A percentile compares a stretch with the other conserved stretches of the same genome.
phyloP scores from a whole-genome alignment of 805 yeast genomes.

The Wickerhamiella shivajii region DNA sequence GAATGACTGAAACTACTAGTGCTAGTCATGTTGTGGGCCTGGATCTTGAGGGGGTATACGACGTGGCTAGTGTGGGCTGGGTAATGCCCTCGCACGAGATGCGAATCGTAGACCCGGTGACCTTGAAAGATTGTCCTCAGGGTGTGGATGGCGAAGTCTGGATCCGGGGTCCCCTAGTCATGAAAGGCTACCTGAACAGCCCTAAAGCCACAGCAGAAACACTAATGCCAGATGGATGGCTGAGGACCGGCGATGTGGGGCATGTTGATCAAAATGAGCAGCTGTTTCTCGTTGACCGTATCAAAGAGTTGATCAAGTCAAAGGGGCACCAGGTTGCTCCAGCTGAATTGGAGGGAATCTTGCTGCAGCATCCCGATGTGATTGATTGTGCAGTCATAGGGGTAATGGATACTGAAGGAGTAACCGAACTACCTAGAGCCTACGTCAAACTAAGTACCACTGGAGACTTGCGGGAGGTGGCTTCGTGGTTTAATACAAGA shows the following conservation, averaged over 20 bases:
- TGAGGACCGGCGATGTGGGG: slow-evolving; percentile 42
- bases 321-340: slow-evolving; percentile 83
- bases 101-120: slow-evolving; percentile 27
- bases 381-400: slow-evolving; percentile 86
- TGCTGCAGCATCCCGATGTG: slow-evolving; percentile 57
- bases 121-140: slow-evolving; percentile 32
- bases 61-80: slow-evolving; percentile 33
- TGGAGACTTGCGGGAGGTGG: slow-evolving; percentile 14
- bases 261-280: slow-evolving; percentile 26
- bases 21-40: slow-evolving; percentile 2
- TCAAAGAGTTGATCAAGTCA: slow-evolving; percentile 48
- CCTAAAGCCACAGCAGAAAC: slow-evolving; percentile 33
- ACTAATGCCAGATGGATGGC: slow-evolving; percentile 37
- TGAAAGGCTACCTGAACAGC: slow-evolving; percentile 35
- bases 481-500: slow-evolving; percentile 20
- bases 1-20: slow-evolving; percentile 30
- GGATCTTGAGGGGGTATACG: slow-evolving; percentile 17
- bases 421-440: slow-evolving; percentile 41
- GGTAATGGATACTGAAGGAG: slow-evolving; percentile 47
- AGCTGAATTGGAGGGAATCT: slow-evolving; percentile 79
- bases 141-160: slow-evolving; percentile 35
- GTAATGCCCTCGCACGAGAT: slow-evolving; percentile 32
- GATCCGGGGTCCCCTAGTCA: slow-evolving; percentile 40
- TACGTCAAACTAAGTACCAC: slow-evolving; percentile 19
- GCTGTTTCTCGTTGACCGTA: slow-evolving; percentile 38